Evolutionary conservation across 208 protist species (phyloP), one percentile per base, ranked within the genome.

Genomic region (Naegleria lovaniensis): DNA sequence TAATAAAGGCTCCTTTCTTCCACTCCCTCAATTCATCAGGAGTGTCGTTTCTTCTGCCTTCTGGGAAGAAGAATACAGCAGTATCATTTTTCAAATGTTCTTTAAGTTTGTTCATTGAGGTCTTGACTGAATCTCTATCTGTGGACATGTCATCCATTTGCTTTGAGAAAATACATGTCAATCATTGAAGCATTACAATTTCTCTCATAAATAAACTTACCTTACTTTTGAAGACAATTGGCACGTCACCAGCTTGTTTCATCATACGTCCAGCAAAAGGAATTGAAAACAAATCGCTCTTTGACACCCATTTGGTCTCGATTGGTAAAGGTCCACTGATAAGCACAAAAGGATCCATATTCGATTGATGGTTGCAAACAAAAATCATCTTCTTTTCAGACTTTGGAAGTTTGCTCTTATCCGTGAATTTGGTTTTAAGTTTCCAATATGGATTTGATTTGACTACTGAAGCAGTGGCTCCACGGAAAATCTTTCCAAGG

Each of bases 211-310:
- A n/a, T n/a, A 48, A 48, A 48, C 43, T 48, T 48, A 48, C 43
- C 43, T 96, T 93, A 43, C 92, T 93, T 9, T 79, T 79, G 90
- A 97, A 97, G 79, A 91, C 90, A 40, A 97, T 95, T 33, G 90
- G 89, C 16, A 97, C 93, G 90, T 97, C 96, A 39, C 93, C 95
- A 9, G 94, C 89, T 92, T 96, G 96, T 90, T 91, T 93, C 91
- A 97, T 90, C 52, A 93, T 92, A 95, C 96, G 96, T 83, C 96
- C 96, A 43, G 95, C 96, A 83, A 97, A 94, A 2, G 96, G 96
- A 16, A 97, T 93, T 59, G 93, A 93, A 93, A 97, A 97, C 84
- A 97, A 93, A 1, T 90, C 93, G 33, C 92, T 91, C 93, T 97
- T 97, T 52, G 93, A 94, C 83, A 97, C 94, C 95, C 95, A 97